These are phyloP conservation scores for Starmerella roubikii DNA, from an alignment of 805 yeast species.

Conservation along the genomic window DNA sequence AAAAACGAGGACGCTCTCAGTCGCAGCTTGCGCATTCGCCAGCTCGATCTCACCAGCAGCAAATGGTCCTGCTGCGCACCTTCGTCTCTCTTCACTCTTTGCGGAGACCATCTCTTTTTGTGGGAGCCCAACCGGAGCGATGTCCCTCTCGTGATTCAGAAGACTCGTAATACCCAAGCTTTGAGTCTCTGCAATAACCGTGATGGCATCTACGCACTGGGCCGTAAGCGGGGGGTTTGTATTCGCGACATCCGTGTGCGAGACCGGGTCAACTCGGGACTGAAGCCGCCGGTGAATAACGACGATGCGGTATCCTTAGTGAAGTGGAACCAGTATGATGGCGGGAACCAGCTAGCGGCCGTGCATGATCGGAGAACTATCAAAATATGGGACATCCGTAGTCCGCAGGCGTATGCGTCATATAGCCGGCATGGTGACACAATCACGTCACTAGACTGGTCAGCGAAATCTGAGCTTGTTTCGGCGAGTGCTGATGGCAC, in stretches of 20 bases:
- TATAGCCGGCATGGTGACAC: conserved; percentile 43
- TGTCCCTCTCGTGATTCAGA: conserved; percentile 43
- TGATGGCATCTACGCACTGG: conserved; percentile 44
- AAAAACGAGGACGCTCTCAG: conserved; percentile 11
- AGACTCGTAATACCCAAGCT: conserved; percentile 36
- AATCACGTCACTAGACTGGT: conserved; percentile 51
- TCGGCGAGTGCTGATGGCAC: conserved; percentile 54
- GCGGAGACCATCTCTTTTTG: conserved; percentile 54
- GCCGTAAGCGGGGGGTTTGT: conserved; percentile 56
- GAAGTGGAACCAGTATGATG: conserved; percentile 43
- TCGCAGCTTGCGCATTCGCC: conserved; percentile 23
- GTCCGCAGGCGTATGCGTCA: conserved; percentile 37
- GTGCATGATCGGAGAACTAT: conserved; percentile 40
- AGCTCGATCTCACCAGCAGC: conserved; percentile 29
- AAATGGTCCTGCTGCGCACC: conserved; percentile 34
- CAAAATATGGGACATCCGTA: conserved; percentile 65
- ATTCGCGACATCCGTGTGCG: conserved; percentile 53
- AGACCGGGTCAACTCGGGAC: conserved; percentile 28
- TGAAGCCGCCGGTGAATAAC: conserved; percentile 32
- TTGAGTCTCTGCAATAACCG: conserved; percentile 37
- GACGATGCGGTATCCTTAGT: conserved; percentile 32
- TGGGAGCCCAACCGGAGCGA: conserved; percentile 60
- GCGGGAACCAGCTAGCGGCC: conserved; percentile 46
- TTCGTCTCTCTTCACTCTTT: conserved; percentile 44
- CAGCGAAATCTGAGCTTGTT: conserved; percentile 35